Percentiles rank a stretch among this genome's conserved stretches.
phyloP scores from a whole-genome alignment of 1,284 basidiomycete genomes.

The Ustilago trichophora region DNA sequence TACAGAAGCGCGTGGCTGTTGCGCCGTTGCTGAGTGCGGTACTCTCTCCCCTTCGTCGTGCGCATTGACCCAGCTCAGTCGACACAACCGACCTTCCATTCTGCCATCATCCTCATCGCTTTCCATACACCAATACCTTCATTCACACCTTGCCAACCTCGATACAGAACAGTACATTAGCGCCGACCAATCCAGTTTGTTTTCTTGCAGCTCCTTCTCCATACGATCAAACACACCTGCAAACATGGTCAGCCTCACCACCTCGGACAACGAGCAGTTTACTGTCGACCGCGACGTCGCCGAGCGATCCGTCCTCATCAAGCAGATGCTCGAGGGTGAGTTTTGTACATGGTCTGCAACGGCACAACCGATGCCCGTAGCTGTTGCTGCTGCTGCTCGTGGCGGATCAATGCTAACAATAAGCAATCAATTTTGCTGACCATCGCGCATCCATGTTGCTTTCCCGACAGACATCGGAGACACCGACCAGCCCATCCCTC shows the following conservation, averaged over 20 bases:
- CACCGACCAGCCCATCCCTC: conserved; percentile 81
- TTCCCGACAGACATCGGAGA: conserved; percentile 58
- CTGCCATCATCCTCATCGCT: neutral
- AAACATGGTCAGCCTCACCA: conserved; percentile 60
- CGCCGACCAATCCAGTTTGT: no score
- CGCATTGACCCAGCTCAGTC: conserved; percentile 34
- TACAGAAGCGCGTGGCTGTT: no score
- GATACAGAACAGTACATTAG: no score
- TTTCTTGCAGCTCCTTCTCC: no score
- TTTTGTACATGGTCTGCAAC: conserved; percentile 2
- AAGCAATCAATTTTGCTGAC: no score
- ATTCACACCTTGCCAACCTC: neutral
- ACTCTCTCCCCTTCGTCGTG: neutral
- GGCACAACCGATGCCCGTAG: no score
- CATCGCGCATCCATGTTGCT: neutral
- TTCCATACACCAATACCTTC: no score
- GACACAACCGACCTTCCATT: neutral
- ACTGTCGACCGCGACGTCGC: conserved; percentile 92
- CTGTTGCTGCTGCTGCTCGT: no score
- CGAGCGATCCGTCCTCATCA: conserved; percentile 93
- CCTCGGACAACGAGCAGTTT: conserved; percentile 96
- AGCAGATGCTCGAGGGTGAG: conserved; percentile 98
- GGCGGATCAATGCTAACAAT: no score
- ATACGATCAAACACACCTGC: no score
- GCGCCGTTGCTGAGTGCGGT: no score